phyloP scores from a whole-genome alignment of 148 eudicot genomes.

The Arbutus unedo region DNA sequence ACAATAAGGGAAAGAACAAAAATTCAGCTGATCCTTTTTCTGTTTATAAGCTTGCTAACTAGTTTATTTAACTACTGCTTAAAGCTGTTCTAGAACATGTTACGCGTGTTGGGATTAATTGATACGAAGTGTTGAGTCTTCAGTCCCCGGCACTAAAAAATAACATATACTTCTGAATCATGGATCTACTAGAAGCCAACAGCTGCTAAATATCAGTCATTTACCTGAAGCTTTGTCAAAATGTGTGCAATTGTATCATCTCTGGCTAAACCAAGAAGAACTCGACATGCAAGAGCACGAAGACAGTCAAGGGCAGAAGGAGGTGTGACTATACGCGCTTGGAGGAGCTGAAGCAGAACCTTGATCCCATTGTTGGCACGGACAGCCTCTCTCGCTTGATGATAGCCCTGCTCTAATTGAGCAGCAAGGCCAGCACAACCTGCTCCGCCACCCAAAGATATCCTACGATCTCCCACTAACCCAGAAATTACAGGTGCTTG shows the following conservation, averaged over 20 bases:
- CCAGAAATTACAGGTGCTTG: constrained; percentile 71
- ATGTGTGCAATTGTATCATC: constrained; percentile 95
- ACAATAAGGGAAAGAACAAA: not conserved
- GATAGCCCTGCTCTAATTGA: constrained; percentile 89
- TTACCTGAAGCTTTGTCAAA: constrained; percentile 94
- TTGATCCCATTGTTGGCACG: constrained; percentile 96
- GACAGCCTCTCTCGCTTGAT: constrained; percentile 96
- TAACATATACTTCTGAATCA: not conserved
- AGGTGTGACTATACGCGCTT: constrained; percentile 72
- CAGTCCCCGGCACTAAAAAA: not conserved
- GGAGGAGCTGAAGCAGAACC: constrained; percentile 90
- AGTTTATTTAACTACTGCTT: not conserved
- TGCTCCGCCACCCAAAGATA: constrained; percentile 84
- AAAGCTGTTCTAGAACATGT: not conserved
- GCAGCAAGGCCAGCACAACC: constrained; percentile 98
- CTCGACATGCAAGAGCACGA: constrained; percentile 98
- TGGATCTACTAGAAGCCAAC: not conserved
- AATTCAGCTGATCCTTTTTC: constrained; percentile 1
- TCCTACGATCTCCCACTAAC: constrained; percentile 94
- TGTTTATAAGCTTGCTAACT: not conserved
- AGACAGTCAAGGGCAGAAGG: constrained; percentile 87
- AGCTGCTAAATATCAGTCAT: not conserved
- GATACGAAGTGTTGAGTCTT: not conserved
- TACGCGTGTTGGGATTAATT: not conserved
- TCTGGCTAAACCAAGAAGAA: constrained; percentile 94